These are phyloP conservation scores for Gaultheria prostrata DNA, from an alignment of 148 eudicot genomes.

Conservation along the genomic window DNA sequence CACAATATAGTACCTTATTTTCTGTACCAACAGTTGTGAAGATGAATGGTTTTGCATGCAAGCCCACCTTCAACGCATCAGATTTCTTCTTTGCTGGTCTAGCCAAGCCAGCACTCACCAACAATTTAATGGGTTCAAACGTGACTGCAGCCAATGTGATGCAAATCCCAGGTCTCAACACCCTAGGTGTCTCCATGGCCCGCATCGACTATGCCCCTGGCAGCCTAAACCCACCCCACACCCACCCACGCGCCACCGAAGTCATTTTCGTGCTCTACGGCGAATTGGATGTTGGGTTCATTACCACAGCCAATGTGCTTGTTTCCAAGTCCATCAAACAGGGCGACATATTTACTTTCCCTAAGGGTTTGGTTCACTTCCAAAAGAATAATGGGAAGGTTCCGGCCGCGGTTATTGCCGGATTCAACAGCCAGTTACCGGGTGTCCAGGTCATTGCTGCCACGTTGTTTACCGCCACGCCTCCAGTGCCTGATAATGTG, in stretches of 20 bases:
- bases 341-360: constrained; percentile 40
- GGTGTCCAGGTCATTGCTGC: constrained; percentile 14
- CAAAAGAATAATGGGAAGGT: constrained; percentile 36
- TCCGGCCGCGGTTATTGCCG: constrained; percentile 32
- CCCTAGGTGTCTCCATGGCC: constrained; percentile 43
- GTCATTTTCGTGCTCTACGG: constrained; percentile 39
- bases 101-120: constrained; percentile 32
- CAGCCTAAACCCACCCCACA: constrained; percentile 47
- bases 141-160: constrained; percentile 42
- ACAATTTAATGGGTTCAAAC: constrained; percentile 26
- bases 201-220: constrained; percentile 48
- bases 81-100: constrained; percentile 39
- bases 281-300: constrained; percentile 40
- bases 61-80: constrained; percentile 16
- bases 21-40: constrained; percentile 19
- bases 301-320: constrained; percentile 40
- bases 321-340: constrained; percentile 33
- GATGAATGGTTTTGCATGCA: constrained; percentile 41
- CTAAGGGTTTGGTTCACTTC: constrained; percentile 41
- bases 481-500: constrained; percentile 18
- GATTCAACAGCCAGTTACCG: constrained; percentile 48
- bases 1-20: not conserved
- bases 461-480: constrained; percentile 19
- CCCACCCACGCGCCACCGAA: constrained; percentile 57
- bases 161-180: constrained; percentile 47